Evolutionary conservation across 345 rosid genomes (phyloP), one percentile per base, ranked within the genome.

Genomic region (Geranium brycei): DNA sequence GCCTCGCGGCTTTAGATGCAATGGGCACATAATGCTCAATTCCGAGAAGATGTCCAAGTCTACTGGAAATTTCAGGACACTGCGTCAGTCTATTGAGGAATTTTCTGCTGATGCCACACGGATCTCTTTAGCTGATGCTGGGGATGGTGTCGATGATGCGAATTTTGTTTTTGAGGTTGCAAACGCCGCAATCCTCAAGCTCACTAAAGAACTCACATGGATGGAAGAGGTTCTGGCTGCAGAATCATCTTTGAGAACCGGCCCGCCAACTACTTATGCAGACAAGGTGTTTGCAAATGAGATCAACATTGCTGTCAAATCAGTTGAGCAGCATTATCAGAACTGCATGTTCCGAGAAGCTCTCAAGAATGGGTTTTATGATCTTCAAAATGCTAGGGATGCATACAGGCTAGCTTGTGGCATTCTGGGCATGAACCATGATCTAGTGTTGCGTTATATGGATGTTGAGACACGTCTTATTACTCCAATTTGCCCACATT

Each of bases 101-200:
- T 87, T 82, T 73, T 89, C 95, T 56, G 91, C 98, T 51, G 95
- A 87, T 78, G 97, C 91, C 30, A 87, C 97, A 14, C 81, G 97
- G 59, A 89, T 83, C 76, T 79, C 91, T 63, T 76, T 87, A 57
- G 98, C 98, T 68, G 98, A 89, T 85, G 89, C 97, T 61, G 98
- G 98, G 30, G 98, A 92, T 62, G 98, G 97, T 4, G 89, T 87
- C 59, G 98, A 92, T 68, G 98, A 92, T 83, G 98, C 97, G n/a
- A 92, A 93, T 63, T 93, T 89, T 68, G 96, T 86, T 4, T 83
- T 81, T 73, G 96, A 86, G 73, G 90, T 96, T 62, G 91, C 97
- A 40, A 93, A 88, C 76, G 79, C 97, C 55, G 99, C 92, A 59
- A 90, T 93, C 67, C 79, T 87, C 59, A 79, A 91, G 56, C 91